phyloP scores from a whole-genome alignment of 2,329 filamentous ascomycete species.

The Dothidotthia symphoricarpi region DNA sequence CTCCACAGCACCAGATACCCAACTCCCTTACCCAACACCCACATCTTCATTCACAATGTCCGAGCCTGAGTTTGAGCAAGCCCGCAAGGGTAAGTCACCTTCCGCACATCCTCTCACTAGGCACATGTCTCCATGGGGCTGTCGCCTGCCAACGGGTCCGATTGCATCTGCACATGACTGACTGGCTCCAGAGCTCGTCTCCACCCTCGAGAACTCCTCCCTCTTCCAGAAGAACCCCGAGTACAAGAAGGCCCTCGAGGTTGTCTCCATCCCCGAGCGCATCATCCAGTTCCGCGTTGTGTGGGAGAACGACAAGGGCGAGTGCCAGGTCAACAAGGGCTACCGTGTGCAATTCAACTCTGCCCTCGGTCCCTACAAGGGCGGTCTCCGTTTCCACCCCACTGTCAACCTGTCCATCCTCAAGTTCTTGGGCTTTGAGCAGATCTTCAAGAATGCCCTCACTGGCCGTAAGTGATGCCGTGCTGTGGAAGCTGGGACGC shows the following conservation, averaged over 20 bases:
- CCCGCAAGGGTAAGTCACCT: constrained; percentile 76
- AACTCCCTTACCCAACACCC: constrained; percentile 7
- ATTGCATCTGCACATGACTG: constrained; percentile 7
- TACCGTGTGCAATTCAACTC: constrained; percentile 99
- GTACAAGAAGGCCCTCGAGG: constrained; percentile 84
- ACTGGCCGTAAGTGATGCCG: constrained; percentile 69
- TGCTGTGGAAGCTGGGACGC: neutral
- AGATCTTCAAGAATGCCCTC: constrained; percentile 99
- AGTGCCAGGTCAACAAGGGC: constrained; percentile 88
- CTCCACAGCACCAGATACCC: constrained; percentile 1
- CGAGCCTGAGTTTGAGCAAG: constrained; percentile 98
- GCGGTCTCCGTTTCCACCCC: constrained; percentile 91
- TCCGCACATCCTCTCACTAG: neutral
- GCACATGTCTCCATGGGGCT: neutral
- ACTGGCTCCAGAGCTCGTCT: constrained; percentile 71
- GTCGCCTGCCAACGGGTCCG: neutral
- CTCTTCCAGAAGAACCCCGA: constrained; percentile 94
- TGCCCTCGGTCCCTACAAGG: constrained; percentile 96
- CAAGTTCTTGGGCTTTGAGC: constrained; percentile 98
- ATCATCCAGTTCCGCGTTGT: constrained; percentile 95
- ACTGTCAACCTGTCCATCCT: constrained; percentile 74
- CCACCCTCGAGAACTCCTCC: constrained; percentile 88
- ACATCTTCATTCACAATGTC: constrained; percentile 59
- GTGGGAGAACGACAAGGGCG: constrained; percentile 92
- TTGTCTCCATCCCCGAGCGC: constrained; percentile 89